Conservation (phyloP, 2,329 filamentous ascomycete genomes). For the Thielaviopsis populi region DNA sequence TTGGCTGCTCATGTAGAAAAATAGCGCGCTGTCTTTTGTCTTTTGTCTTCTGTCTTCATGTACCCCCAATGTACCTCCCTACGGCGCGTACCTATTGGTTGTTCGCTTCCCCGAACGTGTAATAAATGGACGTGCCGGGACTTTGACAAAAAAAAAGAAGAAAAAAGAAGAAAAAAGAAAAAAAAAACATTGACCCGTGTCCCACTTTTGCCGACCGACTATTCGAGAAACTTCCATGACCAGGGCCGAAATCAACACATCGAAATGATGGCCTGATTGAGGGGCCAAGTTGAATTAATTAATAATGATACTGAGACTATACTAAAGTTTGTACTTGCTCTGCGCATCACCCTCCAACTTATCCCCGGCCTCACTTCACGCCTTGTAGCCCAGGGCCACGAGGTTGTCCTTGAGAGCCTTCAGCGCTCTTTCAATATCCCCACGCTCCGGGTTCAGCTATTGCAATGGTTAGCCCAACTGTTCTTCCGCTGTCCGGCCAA, state of each 20-base stretch:
- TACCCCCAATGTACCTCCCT: neutral
- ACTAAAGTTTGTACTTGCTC: conserved; percentile 6
- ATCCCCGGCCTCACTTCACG: conserved; percentile 11
- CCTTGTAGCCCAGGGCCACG: conserved; percentile 50
- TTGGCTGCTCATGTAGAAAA: too few species aligned
- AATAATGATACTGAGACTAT: neutral
- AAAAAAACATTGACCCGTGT: neutral
- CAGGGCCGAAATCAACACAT: neutral
- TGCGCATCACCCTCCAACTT: neutral
- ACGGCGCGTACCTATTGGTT: neutral
- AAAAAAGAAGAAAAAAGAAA: too few species aligned
- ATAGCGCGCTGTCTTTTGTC: too few species aligned
- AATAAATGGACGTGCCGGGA: neutral
- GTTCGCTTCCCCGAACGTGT: neutral
- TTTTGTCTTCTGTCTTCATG: neutral
- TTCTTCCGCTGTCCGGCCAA: neutral
- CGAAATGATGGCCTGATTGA: neutral
- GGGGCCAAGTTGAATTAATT: neutral
- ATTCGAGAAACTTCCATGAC: conserved; percentile 7
- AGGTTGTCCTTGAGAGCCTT: conserved; percentile 61
- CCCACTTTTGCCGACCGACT: conserved; percentile 7
- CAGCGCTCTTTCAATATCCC: conserved; percentile 74
- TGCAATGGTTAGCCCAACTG: conserved; percentile 1
- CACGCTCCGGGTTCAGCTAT: conserved; percentile 57
- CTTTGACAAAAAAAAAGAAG: too few species aligned